phyloP scores from a whole-genome alignment of 805 yeast species.

The Suhomyces canberraensis region DNA sequence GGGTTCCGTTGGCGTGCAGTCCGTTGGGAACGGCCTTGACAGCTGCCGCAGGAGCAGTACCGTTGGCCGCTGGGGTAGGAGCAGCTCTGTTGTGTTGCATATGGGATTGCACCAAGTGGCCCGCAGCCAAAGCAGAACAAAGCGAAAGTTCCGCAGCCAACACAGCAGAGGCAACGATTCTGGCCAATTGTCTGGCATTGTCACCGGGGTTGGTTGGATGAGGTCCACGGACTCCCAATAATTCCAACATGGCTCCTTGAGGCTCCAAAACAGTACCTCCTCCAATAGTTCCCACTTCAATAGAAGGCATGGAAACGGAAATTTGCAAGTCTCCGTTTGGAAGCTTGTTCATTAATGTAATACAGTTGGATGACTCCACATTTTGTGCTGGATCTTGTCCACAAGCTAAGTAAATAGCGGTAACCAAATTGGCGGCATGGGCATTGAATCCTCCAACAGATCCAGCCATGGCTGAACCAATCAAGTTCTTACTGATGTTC shows the following conservation, averaged over 20 bases:
- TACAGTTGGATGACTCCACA: conserved; percentile 96
- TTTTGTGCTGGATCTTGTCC: conserved; percentile 99
- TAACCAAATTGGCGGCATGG: conserved; percentile 94
- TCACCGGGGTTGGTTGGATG: conserved; percentile 91
- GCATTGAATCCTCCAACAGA: conserved; percentile 98
- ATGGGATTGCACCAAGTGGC: conserved; percentile 96
- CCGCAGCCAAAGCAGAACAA: conserved; percentile 96
- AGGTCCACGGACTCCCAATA: conserved; percentile 94
- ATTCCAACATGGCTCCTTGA: conserved; percentile 92
- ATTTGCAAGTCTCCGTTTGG: conserved; percentile 76
- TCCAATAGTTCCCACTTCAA: conserved; percentile 98
- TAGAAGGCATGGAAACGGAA: conserved; percentile 98
- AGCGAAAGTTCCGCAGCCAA: conserved; percentile 94
- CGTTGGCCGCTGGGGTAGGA: conserved; percentile 35
- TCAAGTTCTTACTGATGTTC: conserved; percentile 81
- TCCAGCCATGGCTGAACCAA: conserved; percentile 99
- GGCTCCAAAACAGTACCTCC: conserved; percentile 98
- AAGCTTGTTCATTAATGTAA: conserved; percentile 83
- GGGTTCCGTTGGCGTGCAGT: conserved; percentile 10
- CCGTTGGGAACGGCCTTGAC: too few relatives aligned
- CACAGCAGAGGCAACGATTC: conserved; percentile 89
- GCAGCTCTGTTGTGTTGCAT: conserved; percentile 89
- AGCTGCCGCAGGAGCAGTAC: conserved; percentile 19
- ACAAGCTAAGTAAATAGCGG: conserved; percentile 90
- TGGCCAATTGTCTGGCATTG: conserved; percentile 90